Conservation (phyloP, 257 asterid species). For the Jaltomata sinuosa region DNA sequence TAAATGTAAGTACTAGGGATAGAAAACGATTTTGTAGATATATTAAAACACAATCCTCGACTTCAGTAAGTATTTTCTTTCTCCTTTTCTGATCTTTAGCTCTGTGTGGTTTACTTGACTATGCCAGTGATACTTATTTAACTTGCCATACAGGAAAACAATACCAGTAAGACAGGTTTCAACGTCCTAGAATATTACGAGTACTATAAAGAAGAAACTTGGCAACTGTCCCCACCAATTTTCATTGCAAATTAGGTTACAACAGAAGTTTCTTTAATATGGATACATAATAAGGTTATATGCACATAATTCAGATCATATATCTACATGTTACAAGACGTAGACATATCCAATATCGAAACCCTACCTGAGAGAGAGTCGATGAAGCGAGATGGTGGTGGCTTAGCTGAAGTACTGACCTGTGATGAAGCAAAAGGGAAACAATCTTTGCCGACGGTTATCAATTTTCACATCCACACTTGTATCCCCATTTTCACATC, state of each 20-base stretch:
- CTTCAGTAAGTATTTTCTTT: no score
- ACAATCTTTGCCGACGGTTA: no score
- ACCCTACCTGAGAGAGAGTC: no score
- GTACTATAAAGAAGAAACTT: not conserved
- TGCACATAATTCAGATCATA: not conserved
- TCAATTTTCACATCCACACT: no score
- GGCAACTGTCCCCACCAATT: not conserved
- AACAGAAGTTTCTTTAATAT: not conserved
- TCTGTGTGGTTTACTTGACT: not conserved
- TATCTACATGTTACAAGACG: constrained; percentile 6
- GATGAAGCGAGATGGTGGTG: no score
- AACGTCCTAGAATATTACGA: no score
- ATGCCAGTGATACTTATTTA: not conserved
- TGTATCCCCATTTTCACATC: no score
- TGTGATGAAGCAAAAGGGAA: no score
- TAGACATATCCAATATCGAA: no score
- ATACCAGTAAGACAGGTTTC: not conserved
- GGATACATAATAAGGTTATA: not conserved
- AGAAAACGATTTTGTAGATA: no score
- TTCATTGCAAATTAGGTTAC: not conserved
- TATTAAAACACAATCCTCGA: not conserved
- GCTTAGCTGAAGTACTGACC: no score
- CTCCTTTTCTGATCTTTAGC: not conserved
- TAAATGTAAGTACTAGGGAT: no score
- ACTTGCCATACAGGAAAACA: not conserved